These are phyloP conservation scores for Pichia sp. DNA, from an alignment of 1,139 yeast species.

Conservation along the genomic window DNA sequence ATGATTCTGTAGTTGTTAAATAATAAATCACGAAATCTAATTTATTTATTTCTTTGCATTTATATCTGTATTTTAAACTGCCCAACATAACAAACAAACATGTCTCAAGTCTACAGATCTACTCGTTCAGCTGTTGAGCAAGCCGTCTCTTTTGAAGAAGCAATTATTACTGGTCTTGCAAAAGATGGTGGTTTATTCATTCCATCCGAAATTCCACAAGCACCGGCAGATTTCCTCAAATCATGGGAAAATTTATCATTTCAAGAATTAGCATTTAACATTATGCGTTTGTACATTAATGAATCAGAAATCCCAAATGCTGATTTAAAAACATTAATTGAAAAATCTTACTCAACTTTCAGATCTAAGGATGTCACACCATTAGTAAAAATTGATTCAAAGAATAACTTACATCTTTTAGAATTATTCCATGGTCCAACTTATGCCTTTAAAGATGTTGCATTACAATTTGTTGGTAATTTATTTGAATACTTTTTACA, in stretches of 20 bases:
- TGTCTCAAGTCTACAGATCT: conserved; percentile 67
- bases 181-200: conserved; percentile 93
- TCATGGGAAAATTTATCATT: conserved; percentile 73
- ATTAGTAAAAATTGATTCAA: conserved; percentile 48
- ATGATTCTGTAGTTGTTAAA: background rate
- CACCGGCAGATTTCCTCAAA: conserved; percentile 51
- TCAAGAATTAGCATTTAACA: conserved; percentile 79
- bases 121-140: conserved; percentile 63
- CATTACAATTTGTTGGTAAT: conserved; percentile 95
- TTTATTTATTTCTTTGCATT: too few relatives aligned
- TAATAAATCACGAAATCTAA: too few relatives aligned
- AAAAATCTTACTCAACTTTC: conserved; percentile 81
- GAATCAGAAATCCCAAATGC: conserved; percentile 61
- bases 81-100: background rate
- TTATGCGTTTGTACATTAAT: conserved; percentile 72
- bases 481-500: conserved; percentile 84
- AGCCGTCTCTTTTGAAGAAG: conserved; percentile 76
- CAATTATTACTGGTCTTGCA: conserved; percentile 89
- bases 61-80: too few relatives aligned
- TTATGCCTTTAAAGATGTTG: conserved; percentile 97
- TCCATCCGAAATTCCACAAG: conserved; percentile 73
- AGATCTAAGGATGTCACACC: conserved; percentile 87
- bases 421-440: conserved; percentile 99
- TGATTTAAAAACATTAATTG: conserved; percentile 58
- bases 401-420: conserved; percentile 55